These are phyloP conservation scores for Exophiala sideris DNA, from an alignment of 2,329 filamentous ascomycete genomes.

Conservation along the genomic window DNA sequence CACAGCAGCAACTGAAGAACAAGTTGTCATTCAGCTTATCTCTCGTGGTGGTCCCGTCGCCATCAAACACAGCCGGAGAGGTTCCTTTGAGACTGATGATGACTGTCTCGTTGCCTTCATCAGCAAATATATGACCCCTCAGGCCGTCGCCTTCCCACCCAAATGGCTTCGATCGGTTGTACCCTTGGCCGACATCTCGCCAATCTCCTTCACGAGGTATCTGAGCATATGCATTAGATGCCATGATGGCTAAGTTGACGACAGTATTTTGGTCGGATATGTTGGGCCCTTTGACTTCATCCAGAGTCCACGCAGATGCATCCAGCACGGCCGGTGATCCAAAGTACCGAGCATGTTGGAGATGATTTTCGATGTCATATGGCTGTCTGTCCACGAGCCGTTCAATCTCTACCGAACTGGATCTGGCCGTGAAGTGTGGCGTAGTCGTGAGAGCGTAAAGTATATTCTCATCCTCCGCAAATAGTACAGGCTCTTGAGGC, in stretches of 20 bases:
- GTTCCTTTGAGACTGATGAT: slow-evolving; percentile 94
- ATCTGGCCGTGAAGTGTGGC: slow-evolving; percentile 58
- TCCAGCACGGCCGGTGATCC: slow-evolving; percentile 67
- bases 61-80: slow-evolving; percentile 85
- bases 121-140: slow-evolving; percentile 86
- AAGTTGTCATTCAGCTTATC: slow-evolving; percentile 98
- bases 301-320: slow-evolving; percentile 75
- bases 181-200: slow-evolving; percentile 73
- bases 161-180: slow-evolving; percentile 84
- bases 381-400: slow-evolving; percentile 75
- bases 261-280: slow-evolving; percentile 82
- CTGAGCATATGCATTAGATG: slow-evolving; percentile 82
- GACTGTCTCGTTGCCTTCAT: slow-evolving; percentile 79
- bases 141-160: slow-evolving; percentile 89
- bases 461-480: slow-evolving; percentile 57
- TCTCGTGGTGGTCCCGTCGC: slow-evolving; percentile 93
- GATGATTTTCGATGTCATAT: slow-evolving; percentile 71
- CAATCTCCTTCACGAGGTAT: slow-evolving; percentile 71
- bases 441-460: slow-evolving; percentile 49
- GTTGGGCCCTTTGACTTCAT: slow-evolving; percentile 75
- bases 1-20: slow-evolving; percentile 97
- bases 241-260: slow-evolving; percentile 80
- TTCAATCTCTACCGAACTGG: slow-evolving; percentile 67
- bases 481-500: slow-evolving; percentile 42
- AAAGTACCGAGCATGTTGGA: slow-evolving; percentile 66